Conservation (phyloP, 352 stramenopile species). For the Phytophthora sp. region DNA sequence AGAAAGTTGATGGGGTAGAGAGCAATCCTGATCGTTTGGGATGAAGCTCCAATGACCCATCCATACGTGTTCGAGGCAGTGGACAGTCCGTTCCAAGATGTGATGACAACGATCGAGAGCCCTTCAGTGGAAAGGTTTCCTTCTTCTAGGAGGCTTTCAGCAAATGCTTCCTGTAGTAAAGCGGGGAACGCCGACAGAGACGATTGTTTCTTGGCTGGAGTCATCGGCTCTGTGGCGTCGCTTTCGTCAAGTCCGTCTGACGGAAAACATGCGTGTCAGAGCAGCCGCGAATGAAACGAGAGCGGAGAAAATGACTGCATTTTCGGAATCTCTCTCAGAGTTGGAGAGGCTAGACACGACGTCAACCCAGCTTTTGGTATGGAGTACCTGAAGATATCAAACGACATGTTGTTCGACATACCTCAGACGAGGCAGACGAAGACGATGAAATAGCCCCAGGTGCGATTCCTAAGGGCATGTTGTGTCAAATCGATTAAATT, state of each 20-base stretch:
- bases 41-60: neutral
- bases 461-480: neutral
- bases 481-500: neutral
- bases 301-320: neutral
- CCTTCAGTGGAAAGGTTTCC: neutral
- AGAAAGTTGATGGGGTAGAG: slow-evolving; percentile 15
- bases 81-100: neutral
- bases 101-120: neutral
- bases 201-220: slow-evolving; percentile 14
- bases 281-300: neutral
- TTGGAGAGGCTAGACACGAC: slow-evolving; percentile 17
- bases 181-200: too few species aligned
- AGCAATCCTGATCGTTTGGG: neutral
- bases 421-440: neutral
- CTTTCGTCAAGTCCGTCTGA: neutral
- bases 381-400: neutral
- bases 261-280: slow-evolving; percentile 8
- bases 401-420: neutral
- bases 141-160: neutral
- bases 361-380: neutral
- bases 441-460: neutral
- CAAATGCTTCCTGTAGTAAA: neutral
- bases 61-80: neutral
- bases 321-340: slow-evolving; percentile 4
- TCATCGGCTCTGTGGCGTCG: slow-evolving; percentile 7